phyloP scores from a whole-genome alignment of 2,329 filamentous ascomycete genomes.

The Trichoderma sp. region DNA sequence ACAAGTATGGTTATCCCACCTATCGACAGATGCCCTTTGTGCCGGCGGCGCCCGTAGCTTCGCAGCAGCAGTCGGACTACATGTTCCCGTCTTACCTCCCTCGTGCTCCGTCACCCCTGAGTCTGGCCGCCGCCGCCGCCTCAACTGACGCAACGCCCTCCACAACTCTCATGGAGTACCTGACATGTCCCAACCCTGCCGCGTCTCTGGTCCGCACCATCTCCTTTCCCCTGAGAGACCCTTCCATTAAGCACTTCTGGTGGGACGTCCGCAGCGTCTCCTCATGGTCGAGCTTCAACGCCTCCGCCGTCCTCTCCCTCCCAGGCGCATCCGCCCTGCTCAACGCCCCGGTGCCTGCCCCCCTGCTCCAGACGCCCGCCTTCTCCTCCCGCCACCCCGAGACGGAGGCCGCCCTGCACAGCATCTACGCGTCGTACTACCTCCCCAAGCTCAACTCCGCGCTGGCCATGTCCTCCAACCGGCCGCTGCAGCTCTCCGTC shows the following conservation, averaged over 20 bases:
- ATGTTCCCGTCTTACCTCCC: slow-evolving; percentile 50
- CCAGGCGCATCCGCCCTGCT: slow-evolving; percentile 74
- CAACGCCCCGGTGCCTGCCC: slow-evolving; percentile 64
- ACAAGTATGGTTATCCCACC: slow-evolving; percentile 78
- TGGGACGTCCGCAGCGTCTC: slow-evolving; percentile 91
- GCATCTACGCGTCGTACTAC: slow-evolving; percentile 76
- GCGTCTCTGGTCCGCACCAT: slow-evolving; percentile 80
- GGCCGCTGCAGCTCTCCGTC: slow-evolving; percentile 58
- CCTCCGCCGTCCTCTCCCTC: slow-evolving; percentile 69
- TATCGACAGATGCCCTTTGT: slow-evolving; percentile 71
- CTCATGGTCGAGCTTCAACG: slow-evolving; percentile 79
- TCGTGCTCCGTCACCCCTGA: slow-evolving; percentile 51
- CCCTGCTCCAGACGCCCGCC: slow-evolving; percentile 62
- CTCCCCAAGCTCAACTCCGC: slow-evolving; percentile 86
- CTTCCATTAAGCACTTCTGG: slow-evolving; percentile 83
- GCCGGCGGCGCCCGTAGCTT: slow-evolving; percentile 30
- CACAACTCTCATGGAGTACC: slow-evolving; percentile 75
- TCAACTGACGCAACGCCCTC: slow-evolving; percentile 52
- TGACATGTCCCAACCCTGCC: slow-evolving; percentile 78
- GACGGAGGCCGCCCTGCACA: slow-evolving; percentile 74
- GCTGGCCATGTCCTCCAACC: slow-evolving; percentile 72
- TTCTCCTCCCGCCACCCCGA: slow-evolving; percentile 69
- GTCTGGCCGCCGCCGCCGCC: slow-evolving; percentile 39
- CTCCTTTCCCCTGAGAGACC: slow-evolving; percentile 67
- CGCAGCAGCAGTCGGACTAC: slow-evolving; percentile 41